Evolutionary conservation across 1,284 basidiomycete genomes (phyloP).

Genomic region (Tilletiaria anomala): DNA sequence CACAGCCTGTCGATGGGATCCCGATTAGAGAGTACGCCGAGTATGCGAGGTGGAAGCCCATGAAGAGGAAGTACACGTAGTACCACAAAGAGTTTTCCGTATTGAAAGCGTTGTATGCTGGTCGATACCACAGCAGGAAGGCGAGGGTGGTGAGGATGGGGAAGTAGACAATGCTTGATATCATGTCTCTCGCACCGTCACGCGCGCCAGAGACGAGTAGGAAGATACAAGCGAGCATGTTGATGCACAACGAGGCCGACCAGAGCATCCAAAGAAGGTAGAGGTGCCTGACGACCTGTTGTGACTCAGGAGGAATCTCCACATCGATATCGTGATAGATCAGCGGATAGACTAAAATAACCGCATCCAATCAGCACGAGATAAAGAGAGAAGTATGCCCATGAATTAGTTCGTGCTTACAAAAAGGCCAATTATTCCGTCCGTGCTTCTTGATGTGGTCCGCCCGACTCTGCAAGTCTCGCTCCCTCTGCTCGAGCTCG

Average conservation of each 20-base stretch:
- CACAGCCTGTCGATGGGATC: constrained; percentile 64
- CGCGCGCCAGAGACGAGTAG: constrained; percentile 60
- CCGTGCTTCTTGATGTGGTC: constrained; percentile 65
- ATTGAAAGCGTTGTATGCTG: constrained; percentile 76
- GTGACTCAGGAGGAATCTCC: constrained; percentile 71
- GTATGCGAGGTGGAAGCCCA: constrained; percentile 80
- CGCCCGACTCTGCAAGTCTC: constrained; percentile 47
- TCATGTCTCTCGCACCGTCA: constrained; percentile 66
- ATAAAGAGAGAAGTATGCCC: not conserved
- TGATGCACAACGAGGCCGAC: constrained; percentile 61
- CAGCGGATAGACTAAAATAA: constrained; percentile 63
- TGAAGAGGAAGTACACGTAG: constrained; percentile 52
- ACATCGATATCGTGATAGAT: constrained; percentile 81
- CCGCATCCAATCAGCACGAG: not conserved
- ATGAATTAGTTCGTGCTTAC: too few species aligned
- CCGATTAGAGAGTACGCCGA: constrained; percentile 46
- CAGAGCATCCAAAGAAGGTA: constrained; percentile 42
- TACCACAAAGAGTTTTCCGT: constrained; percentile 49
- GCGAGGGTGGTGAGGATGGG: constrained; percentile 64
- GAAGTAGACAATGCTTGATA: constrained; percentile 56
- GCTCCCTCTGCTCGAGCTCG: constrained; percentile 63
- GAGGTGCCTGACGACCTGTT: constrained; percentile 63
- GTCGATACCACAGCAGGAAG: constrained; percentile 62
- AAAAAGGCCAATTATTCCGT: constrained; percentile 76
- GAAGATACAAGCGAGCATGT: constrained; percentile 79